A percentile compares a stretch with the other conserved stretches of the same genome.
Conservation (phyloP, 2,329 filamentous ascomycete species). For the Colletotrichum costaricense region DNA sequence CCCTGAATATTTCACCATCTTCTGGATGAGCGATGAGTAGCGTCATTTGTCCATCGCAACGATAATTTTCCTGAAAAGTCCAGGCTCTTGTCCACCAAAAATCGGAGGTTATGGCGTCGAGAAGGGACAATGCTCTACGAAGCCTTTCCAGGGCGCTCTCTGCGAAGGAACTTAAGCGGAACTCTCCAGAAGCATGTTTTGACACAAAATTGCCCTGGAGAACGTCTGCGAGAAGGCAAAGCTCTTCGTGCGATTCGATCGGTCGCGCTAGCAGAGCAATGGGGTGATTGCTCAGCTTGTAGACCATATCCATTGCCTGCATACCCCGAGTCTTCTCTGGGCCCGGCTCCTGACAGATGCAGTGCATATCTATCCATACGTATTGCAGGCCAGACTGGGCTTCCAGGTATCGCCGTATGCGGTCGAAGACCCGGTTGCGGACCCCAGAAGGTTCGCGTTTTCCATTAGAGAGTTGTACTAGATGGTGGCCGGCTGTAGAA, state of each 20-base stretch:
- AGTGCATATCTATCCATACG: slow-evolving; percentile 9
- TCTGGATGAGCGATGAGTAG: not conserved
- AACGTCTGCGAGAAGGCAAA: not conserved
- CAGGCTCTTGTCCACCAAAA: slow-evolving; percentile 6
- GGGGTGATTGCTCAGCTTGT: not conserved
- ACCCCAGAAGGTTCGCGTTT: not conserved
- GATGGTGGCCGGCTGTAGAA: not conserved
- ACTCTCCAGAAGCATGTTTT: not conserved
- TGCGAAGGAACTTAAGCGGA: not conserved
- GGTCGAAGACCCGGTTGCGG: not conserved
- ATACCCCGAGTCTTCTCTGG: not conserved
- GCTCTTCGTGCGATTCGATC: not conserved
- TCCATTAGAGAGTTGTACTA: not conserved
- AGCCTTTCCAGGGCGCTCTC: not conserved
- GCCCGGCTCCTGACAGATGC: not conserved
- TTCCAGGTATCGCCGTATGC: not conserved
- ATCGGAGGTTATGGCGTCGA: not conserved
- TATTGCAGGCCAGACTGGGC: not conserved
- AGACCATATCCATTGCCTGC: slow-evolving; percentile 15
- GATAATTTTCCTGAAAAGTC: slow-evolving; percentile 7
- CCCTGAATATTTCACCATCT: not conserved
- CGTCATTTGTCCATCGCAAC: not conserved
- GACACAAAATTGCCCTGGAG: not conserved
- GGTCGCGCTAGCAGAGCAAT: not conserved
- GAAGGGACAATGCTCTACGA: not conserved